These are phyloP conservation scores for Dictyophora rubrovolvata DNA, from an alignment of 768 basidiomycete genomes.

Conservation along the genomic window DNA sequence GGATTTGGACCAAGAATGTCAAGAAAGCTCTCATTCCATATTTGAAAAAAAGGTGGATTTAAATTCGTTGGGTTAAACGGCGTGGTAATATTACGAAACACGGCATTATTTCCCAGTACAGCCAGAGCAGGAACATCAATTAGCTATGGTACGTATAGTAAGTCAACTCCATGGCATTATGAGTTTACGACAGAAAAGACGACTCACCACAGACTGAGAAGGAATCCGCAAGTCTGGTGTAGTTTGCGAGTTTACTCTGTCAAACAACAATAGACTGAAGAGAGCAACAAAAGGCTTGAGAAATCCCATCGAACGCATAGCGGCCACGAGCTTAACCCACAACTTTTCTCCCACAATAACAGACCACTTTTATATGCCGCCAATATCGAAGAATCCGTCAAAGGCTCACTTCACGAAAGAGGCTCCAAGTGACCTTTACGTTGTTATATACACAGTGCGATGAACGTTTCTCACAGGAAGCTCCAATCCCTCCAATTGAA, in stretches of 20 bases:
- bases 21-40: conserved; percentile 46
- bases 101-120: conserved; percentile 37
- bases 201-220: conserved; percentile 11
- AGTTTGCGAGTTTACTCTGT: neutral
- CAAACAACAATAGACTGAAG: neutral
- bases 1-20: conserved; percentile 47
- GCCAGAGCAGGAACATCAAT: conserved; percentile 41
- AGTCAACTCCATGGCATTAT: neutral
- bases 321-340: neutral
- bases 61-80: conserved; percentile 55
- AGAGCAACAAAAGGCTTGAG: neutral
- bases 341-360: neutral
- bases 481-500: neutral
- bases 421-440: neutral
- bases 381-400: neutral
- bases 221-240: neutral
- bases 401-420: neutral
- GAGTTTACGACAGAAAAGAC: neutral
- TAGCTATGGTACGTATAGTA: conserved; percentile 28
- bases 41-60: conserved; percentile 49
- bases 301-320: neutral
- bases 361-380: neutral
- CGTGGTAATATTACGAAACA: conserved; percentile 27
- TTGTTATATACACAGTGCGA: too few relatives aligned
- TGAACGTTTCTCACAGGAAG: too few relatives aligned